A percentile compares a stretch with the other conserved stretches of the same genome.
Conservation (phyloP, 192 early-diverging fungal species). For the Entomortierella parvispora region DNA sequence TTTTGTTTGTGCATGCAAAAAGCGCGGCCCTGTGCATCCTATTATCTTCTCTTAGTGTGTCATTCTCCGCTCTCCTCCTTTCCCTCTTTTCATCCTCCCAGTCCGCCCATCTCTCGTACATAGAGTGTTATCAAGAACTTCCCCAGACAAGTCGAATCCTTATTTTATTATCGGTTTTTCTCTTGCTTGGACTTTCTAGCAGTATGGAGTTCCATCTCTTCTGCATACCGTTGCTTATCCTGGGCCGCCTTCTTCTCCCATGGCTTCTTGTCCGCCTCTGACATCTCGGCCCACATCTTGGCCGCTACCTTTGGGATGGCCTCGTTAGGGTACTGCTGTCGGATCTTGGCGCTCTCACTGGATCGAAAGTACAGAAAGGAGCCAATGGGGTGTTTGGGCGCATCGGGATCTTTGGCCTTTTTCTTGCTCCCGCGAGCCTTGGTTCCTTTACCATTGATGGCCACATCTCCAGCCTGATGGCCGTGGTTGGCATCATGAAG, state of each 20-base stretch:
- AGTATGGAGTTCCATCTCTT: conserved; percentile 67
- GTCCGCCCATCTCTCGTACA: too few species aligned
- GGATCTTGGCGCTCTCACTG: conserved; percentile 70
- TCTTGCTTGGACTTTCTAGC: conserved; percentile 29
- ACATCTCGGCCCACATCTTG: conserved; percentile 70
- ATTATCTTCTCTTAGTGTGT: too few species aligned
- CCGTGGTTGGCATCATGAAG: not conserved
- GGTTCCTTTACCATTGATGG: conserved; percentile 51
- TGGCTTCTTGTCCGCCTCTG: conserved; percentile 56
- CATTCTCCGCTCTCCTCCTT: too few species aligned
- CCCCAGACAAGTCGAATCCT: not conserved
- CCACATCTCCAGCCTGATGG: conserved; percentile 5
- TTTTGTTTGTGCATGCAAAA: too few species aligned
- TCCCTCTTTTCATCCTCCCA: too few species aligned
- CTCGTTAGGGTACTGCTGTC: conserved; percentile 74
- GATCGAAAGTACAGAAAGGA: conserved; percentile 84
- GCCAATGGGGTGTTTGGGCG: conserved; percentile 89
- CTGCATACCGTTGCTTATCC: conserved; percentile 77
- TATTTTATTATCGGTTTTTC: conserved; percentile 21
- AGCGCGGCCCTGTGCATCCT: too few species aligned
- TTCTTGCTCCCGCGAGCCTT: conserved; percentile 68
- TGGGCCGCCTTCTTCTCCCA: conserved; percentile 64
- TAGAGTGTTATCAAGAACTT: too few species aligned
- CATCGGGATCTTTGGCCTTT: conserved; percentile 74
- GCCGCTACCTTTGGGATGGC: conserved; percentile 83